phyloP scores from a whole-genome alignment of 2,329 filamentous ascomycete genomes.

The Pezicula radicicola region DNA sequence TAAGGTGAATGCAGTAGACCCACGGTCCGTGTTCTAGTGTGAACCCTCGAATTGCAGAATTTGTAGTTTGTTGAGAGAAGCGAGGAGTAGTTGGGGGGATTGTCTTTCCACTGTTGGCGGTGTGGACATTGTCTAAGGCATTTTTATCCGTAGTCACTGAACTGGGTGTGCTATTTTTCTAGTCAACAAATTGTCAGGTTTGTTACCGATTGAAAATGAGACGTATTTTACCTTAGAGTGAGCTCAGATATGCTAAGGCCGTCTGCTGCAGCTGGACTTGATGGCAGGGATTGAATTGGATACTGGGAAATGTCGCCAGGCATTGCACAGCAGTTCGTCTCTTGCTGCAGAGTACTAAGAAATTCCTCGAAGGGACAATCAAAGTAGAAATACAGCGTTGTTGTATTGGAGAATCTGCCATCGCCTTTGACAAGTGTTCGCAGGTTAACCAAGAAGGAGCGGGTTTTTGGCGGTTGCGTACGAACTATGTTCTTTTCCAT shows the following conservation, averaged over 20 bases:
- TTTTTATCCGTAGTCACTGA: too few relatives aligned
- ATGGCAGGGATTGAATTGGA: neutral
- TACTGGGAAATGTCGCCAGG: neutral
- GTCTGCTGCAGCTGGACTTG: neutral
- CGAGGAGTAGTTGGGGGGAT: neutral
- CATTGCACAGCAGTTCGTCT: conserved; percentile 6
- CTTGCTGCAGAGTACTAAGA: conserved; percentile 6
- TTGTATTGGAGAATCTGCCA: too few relatives aligned
- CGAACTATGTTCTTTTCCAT: too few relatives aligned
- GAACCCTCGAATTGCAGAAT: conserved; percentile 11
- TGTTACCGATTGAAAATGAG: too few relatives aligned
- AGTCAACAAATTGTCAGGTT: too few relatives aligned
- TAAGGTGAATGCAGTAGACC: conserved; percentile 14
- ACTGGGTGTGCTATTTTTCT: too few relatives aligned
- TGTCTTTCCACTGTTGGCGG: neutral
- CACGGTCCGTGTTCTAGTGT: conserved; percentile 22
- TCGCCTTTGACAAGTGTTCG: too few relatives aligned
- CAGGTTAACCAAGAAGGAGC: too few relatives aligned
- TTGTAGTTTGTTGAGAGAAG: neutral
- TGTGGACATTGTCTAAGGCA: neutral
- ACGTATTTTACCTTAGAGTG: too few relatives aligned
- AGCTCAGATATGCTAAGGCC: neutral
- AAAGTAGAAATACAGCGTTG: too few relatives aligned
- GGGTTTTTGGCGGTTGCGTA: too few relatives aligned
- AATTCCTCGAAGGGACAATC: conserved; percentile 5